Evolutionary conservation across 2,329 filamentous ascomycete species (phyloP), one percentile per base, ranked within the genome.

Genomic region (Trichoderma asperellum): DNA sequence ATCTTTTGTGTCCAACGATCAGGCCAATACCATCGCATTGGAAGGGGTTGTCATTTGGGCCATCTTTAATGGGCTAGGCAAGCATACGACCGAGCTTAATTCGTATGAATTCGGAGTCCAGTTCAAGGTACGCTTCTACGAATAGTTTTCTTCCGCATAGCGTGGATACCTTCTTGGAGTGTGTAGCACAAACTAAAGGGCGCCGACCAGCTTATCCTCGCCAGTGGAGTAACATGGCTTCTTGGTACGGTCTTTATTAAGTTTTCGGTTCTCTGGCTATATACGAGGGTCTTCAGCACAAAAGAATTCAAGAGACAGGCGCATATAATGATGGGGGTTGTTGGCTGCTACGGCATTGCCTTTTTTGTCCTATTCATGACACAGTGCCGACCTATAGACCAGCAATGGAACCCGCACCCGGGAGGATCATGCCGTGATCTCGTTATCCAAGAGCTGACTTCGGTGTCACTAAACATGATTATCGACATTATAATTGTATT

Each of bases 371-470:
- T 79, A 11, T 76, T 76, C 68, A 74, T 77, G 56, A 76, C 75
- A 59, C 76, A 76, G 47, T 80, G 78, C 68, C 58, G 72, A 11
- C 78, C 78, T 0, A 66, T 79, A 14, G 71, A 72, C 18, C 74
- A 75, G 29, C 74, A 75, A 16, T 80, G 78, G 78, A 72, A 75
- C n/a, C 73, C 75, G 2, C 69, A 71, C 8, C 74, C 76, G 2
- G 72, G 71, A 0, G 82, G 81, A 16, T 75, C 75, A 69, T 85
- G 83, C 70, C 78, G 84, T n/a, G 69, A 74, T 43, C 69, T 73
- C 52, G 49, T 70, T 12, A 70, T 71, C 56, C 58, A 70, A 14
- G 74, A 77, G 57, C 71, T 72, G 61, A 68, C 74, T 52, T 74
- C 75, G 11, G 68, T 77, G 21, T 70, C 69, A 5, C 68, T 75